Conservation (phyloP, 495 filamentous ascomycete species). For the Sordaria brevicollis region DNA sequence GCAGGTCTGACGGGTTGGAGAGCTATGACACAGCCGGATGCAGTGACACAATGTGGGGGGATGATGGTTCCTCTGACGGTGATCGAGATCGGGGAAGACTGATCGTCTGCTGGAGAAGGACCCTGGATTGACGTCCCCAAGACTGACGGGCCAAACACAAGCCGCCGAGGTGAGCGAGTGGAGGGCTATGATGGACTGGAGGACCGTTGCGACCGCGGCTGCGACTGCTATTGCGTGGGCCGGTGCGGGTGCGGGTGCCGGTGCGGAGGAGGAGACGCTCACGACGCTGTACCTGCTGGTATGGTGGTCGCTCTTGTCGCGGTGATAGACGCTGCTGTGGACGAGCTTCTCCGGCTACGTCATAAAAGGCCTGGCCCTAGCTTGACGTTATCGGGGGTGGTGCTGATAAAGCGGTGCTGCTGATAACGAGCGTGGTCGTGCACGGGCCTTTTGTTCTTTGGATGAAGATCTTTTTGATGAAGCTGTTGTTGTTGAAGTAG, state of each 20-base stretch:
- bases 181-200: not conserved
- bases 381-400: constrained; percentile 3
- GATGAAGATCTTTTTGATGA: too few species aligned
- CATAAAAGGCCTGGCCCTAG: constrained; percentile 23
- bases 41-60: not conserved
- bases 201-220: not conserved
- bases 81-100: not conserved
- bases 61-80: not conserved
- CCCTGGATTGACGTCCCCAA: not conserved
- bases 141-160: not conserved
- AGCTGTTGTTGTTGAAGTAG: not conserved
- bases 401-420: not conserved
- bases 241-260: too few species aligned
- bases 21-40: not conserved
- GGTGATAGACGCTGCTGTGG: not conserved
- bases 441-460: not conserved
- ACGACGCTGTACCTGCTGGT: not conserved
- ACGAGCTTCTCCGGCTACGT: constrained; percentile 10
- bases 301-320: too few species aligned
- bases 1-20: not conserved
- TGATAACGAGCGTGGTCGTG: not conserved
- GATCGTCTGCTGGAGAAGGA: not conserved
- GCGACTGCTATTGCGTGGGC: not conserved
- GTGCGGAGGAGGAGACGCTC: not conserved
- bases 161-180: not conserved